phyloP scores from a whole-genome alignment of 768 basidiomycete genomes.

The Suillus paluster region DNA sequence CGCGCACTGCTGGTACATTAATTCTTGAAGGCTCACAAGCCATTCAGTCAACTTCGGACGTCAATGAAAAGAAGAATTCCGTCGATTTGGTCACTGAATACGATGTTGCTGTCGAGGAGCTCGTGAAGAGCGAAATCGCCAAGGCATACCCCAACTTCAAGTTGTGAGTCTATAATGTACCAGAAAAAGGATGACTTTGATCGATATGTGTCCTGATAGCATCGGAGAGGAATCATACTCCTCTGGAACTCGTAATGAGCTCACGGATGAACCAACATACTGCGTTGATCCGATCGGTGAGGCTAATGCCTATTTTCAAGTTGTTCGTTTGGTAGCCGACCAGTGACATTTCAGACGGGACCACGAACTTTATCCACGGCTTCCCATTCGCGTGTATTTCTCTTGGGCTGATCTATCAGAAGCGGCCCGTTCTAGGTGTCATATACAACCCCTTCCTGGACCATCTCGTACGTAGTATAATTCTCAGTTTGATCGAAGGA shows the following conservation, averaged over 20 bases:
- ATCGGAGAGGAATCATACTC: conserved; percentile 96
- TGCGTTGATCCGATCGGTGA: conserved; percentile 94
- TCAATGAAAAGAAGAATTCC: conserved; percentile 90
- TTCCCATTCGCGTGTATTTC: conserved; percentile 92
- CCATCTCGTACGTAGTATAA: conserved; percentile 58
- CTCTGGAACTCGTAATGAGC: conserved; percentile 63
- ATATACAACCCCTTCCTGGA: conserved; percentile 93
- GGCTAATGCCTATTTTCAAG: conserved; percentile 20
- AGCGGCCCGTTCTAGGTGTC: conserved; percentile 85
- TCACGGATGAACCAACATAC: conserved; percentile 92
- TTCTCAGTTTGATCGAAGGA: background rate
- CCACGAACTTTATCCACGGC: conserved; percentile 86
- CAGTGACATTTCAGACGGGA: conserved; percentile 60
- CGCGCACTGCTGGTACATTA: conserved; percentile 72
- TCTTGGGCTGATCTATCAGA: conserved; percentile 84
- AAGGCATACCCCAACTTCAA: conserved; percentile 73
- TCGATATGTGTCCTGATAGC: conserved; percentile 42
- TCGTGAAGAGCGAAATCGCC: conserved; percentile 73
- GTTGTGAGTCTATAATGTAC: conserved; percentile 61
- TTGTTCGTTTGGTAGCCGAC: background rate
- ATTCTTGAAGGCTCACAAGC: conserved; percentile 80
- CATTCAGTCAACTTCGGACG: conserved; percentile 61
- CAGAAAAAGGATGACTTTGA: background rate
- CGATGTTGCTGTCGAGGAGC: conserved; percentile 87
- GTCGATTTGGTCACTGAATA: conserved; percentile 96